A percentile compares a stretch with the other conserved stretches of the same genome.
These are phyloP conservation scores for Ophiostoma australiae DNA, from an alignment of 2,329 filamentous ascomycete species.

Conservation along the genomic window DNA sequence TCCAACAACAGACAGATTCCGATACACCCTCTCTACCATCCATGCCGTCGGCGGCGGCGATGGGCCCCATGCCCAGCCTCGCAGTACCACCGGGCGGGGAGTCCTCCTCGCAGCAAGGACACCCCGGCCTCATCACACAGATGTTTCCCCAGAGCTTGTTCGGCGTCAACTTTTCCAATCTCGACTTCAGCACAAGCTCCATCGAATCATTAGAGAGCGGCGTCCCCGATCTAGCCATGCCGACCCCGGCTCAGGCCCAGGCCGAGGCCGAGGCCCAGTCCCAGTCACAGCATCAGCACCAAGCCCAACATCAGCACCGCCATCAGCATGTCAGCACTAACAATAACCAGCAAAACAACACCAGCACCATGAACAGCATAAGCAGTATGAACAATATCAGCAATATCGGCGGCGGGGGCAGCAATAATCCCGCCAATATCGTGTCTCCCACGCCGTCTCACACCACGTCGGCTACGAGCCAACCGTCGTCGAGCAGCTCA, in stretches of 20 bases:
- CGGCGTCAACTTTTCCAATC: constrained; percentile 17
- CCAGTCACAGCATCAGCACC: background rate
- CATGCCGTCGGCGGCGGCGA: background rate
- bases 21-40: background rate
- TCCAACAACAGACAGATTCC: background rate
- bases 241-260: background rate
- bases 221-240: background rate
- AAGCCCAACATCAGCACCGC: background rate
- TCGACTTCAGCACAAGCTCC: constrained; percentile 16
- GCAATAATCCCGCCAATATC: background rate
- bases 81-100: background rate
- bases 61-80: background rate
- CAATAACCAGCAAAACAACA: background rate
- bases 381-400: background rate
- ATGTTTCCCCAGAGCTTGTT: constrained; percentile 18
- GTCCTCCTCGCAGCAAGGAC: background rate
- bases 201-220: constrained; percentile 5
- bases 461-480: background rate
- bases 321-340: constrained; percentile 9
- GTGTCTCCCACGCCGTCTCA: background rate
- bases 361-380: background rate
- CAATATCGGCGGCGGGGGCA: background rate
- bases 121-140: background rate
- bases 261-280: background rate
- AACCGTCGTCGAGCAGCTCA: constrained; percentile 1